Conservation (phyloP, 192 early-diverging fungal genomes). For the Coemansia aciculifera region DNA sequence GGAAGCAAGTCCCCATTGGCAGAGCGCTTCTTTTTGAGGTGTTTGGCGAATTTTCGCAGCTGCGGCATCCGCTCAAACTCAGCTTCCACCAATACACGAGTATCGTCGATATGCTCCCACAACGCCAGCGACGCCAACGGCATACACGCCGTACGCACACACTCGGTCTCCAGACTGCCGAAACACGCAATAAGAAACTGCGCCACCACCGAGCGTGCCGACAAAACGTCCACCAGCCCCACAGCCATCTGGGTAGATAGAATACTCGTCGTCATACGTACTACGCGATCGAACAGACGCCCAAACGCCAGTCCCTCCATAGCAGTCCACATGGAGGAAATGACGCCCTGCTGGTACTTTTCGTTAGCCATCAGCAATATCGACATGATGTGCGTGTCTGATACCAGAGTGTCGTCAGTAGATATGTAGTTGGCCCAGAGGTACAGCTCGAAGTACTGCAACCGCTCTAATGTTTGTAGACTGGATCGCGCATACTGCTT, state of each 20-base stretch:
- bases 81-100: conserved; percentile 53
- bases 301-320: conserved; percentile 3
- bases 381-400: conserved; percentile 65
- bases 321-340: conserved; percentile 8
- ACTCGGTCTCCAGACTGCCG: conserved; percentile 74
- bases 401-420: conserved; percentile 8
- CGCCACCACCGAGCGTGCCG: conserved; percentile 56
- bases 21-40: conserved; percentile 53
- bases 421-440: conserved; percentile 74
- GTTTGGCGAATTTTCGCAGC: conserved; percentile 69
- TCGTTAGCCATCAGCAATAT: conserved; percentile 89
- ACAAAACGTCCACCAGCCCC: conserved; percentile 30
- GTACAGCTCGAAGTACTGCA: conserved; percentile 56
- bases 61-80: conserved; percentile 64
- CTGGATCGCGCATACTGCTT: conserved; percentile 3
- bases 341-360: conserved; percentile 76
- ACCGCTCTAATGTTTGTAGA: conserved; percentile 29
- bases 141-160: conserved; percentile 79
- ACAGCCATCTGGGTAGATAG: not conserved
- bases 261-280: conserved; percentile 7
- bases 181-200: conserved; percentile 84
- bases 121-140: conserved; percentile 69
- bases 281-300: conserved; percentile 42
- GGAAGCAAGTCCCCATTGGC: conserved; percentile 60
- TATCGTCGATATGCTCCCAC: conserved; percentile 70